These are phyloP conservation scores for Lipomyces yamadae DNA, from an alignment of 805 yeast genomes.

Conservation along the genomic window DNA sequence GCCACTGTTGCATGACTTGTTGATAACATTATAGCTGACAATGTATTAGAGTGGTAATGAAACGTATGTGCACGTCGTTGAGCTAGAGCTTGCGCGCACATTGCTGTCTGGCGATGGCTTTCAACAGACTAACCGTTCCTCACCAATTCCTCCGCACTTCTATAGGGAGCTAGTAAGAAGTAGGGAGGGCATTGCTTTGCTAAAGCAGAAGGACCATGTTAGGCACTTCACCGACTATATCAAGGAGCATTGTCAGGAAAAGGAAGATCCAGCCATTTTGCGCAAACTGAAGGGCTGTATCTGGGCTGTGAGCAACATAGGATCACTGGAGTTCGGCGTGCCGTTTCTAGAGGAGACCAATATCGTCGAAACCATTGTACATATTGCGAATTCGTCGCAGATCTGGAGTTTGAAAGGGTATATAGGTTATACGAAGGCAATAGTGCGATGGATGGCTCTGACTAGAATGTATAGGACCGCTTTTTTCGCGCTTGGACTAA, in stretches of 20 bases:
- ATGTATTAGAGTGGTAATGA: constrained; percentile 28
- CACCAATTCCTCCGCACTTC: constrained; percentile 62
- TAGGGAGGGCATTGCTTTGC: constrained; percentile 71
- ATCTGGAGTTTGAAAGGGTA: constrained; percentile 67
- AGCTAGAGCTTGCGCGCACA: constrained; percentile 32
- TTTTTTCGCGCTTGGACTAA: constrained; percentile 74
- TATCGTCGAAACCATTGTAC: constrained; percentile 58
- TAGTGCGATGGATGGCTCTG: not conserved
- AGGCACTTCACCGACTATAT: constrained; percentile 42
- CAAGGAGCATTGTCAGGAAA: constrained; percentile 36
- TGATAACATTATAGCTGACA: not conserved
- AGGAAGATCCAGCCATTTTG: constrained; percentile 47
- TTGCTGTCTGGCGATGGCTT: not conserved
- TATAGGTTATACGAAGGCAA: not conserved
- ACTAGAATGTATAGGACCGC: constrained; percentile 52
- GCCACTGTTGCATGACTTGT: not conserved
- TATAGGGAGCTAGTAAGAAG: constrained; percentile 81
- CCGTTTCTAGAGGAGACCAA: constrained; percentile 58
- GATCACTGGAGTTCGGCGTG: constrained; percentile 73
- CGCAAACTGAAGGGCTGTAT: constrained; percentile 69
- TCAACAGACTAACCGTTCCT: not conserved
- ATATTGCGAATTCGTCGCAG: constrained; percentile 53
- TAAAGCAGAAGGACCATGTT: constrained; percentile 56
- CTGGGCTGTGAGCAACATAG: constrained; percentile 88
- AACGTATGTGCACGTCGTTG: constrained; percentile 38